Percentiles rank a stretch among this genome's conserved stretches.
Conservation (phyloP, 169 alveolate species). For the Miamiensis avidus region DNA sequence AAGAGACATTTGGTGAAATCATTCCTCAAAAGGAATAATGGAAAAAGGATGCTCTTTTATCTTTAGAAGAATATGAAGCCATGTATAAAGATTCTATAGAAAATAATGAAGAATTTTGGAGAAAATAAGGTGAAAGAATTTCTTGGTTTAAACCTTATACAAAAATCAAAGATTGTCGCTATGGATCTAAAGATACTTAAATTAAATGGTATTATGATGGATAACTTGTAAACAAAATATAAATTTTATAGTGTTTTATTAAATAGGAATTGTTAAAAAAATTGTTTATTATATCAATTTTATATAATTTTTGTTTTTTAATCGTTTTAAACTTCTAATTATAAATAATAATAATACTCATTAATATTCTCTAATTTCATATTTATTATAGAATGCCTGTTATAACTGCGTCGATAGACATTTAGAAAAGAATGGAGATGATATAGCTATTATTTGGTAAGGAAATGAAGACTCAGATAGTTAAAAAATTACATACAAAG, state of each 20-base stretch:
- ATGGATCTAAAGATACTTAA: background rate
- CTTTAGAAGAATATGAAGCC: background rate
- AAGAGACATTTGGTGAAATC: background rate
- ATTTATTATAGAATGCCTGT: background rate
- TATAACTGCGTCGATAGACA: background rate
- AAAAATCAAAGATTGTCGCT: background rate
- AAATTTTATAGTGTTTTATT: no score
- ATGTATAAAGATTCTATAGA: background rate
- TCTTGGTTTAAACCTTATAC: background rate
- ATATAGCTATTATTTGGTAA: background rate
- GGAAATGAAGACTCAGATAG: background rate
- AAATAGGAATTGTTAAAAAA: no score
- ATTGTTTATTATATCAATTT: no score
- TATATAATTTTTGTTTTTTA: no score
- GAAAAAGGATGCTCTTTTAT: background rate
- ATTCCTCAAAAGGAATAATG: background rate
- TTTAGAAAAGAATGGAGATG: background rate
- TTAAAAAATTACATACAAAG: conserved; percentile 54
- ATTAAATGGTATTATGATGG: background rate
- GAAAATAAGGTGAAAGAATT: background rate
- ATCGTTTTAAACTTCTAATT: no score
- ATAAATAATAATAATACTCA: no score
- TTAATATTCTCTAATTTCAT: no score
- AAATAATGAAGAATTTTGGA: background rate
- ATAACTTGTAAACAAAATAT: background rate